Conservation (phyloP, 2,329 filamentous ascomycete species). For the Fusarium acutatum region DNA sequence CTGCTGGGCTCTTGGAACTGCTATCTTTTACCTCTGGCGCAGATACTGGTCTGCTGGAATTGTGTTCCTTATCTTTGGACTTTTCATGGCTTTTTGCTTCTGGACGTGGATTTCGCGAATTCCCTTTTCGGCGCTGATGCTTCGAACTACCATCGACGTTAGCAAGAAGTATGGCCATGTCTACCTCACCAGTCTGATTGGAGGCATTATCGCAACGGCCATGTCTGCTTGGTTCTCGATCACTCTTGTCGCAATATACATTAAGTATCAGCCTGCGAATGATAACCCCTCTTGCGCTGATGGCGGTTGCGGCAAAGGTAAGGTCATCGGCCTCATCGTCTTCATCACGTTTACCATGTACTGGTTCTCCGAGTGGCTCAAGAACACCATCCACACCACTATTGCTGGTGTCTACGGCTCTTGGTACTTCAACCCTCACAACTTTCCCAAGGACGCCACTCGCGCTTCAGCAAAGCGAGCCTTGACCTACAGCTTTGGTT, state of each 20-base stretch:
- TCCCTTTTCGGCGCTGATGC: conserved; percentile 89
- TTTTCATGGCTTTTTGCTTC: conserved; percentile 84
- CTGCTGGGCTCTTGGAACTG: conserved; percentile 82
- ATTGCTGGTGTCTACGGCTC: conserved; percentile 90
- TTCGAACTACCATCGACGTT: conserved; percentile 85
- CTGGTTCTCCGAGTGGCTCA: conserved; percentile 93
- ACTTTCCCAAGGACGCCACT: conserved; percentile 80
- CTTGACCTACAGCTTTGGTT: conserved; percentile 91
- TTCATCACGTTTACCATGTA: conserved; percentile 93
- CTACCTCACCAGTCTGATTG: conserved; percentile 84
- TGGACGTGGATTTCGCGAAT: conserved; percentile 90
- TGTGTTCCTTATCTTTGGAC: conserved; percentile 79
- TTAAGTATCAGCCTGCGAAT: conserved; percentile 75
- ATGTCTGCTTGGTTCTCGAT: conserved; percentile 88
- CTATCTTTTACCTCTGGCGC: conserved; percentile 82
- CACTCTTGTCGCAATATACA: conserved; percentile 86
- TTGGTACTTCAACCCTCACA: conserved; percentile 84
- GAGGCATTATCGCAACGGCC: conserved; percentile 77
- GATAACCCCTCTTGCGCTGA: conserved; percentile 63
- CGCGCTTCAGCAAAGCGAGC: conserved; percentile 83
- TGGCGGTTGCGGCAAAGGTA: conserved; percentile 75
- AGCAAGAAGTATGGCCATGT: conserved; percentile 86
- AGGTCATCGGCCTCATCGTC: conserved; percentile 83
- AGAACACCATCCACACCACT: conserved; percentile 90
- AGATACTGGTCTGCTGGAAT: conserved; percentile 86